phyloP scores from a whole-genome alignment of 2,329 filamentous ascomycete species.

The Verticillium nubilum region DNA sequence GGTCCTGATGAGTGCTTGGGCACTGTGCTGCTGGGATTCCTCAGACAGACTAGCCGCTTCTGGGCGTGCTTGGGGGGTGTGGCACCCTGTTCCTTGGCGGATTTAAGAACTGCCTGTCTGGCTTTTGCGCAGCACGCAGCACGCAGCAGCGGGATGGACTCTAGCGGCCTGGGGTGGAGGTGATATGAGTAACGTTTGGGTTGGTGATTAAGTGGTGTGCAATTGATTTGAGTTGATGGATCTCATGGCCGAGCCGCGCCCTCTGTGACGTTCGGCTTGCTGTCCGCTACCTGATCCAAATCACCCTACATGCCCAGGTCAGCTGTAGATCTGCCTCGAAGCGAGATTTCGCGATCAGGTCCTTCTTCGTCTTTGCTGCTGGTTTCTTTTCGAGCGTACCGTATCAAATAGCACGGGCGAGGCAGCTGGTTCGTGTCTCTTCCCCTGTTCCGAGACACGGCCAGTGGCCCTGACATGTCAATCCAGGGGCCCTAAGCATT shows the following conservation, averaged over 20 bases:
- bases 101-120: background rate
- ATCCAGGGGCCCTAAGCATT: background rate
- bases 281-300: too few relatives aligned
- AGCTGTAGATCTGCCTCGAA: background rate
- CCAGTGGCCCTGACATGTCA: background rate
- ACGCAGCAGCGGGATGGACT: background rate
- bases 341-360: background rate
- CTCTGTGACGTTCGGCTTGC: too few relatives aligned
- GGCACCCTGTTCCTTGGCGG: background rate
- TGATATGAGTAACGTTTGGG: background rate
- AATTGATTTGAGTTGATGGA: background rate
- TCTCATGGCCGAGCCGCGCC: background rate
- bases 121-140: background rate
- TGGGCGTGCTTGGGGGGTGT: slow-evolving; percentile 1
- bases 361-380: background rate
- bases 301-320: background rate
- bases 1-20: background rate
- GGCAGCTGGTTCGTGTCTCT: background rate
- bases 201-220: background rate
- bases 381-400: background rate
- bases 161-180: too few relatives aligned
- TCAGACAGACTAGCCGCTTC: slow-evolving; percentile 3
- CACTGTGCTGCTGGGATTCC: slow-evolving; percentile 1
- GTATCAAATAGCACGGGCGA: background rate
- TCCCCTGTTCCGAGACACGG: background rate